Evolutionary conservation across 345 rosid genomes (phyloP).

Genomic region (Hypericum perforatum): DNA sequence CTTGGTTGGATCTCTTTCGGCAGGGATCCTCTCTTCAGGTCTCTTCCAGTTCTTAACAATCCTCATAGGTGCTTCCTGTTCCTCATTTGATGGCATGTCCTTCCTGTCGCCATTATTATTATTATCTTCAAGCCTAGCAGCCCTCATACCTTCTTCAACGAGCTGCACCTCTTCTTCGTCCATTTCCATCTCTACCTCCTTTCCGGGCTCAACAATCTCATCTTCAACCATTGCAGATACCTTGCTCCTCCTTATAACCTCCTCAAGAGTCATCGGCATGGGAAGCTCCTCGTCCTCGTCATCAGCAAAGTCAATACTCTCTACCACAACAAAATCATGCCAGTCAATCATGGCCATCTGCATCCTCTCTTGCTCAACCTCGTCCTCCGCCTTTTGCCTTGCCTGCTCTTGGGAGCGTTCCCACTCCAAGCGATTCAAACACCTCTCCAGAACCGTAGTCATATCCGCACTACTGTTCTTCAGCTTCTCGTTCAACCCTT

Average conservation of each 20-base stretch:
- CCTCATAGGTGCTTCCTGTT: constrained; percentile 73
- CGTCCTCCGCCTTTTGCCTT: constrained; percentile 78
- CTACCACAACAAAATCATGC: constrained; percentile 88
- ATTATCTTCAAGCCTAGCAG: constrained; percentile 52
- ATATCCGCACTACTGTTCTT: constrained; percentile 45
- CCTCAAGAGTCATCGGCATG: constrained; percentile 82
- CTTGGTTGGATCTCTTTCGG: constrained; percentile 74
- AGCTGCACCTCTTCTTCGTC: constrained; percentile 88
- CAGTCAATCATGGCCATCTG: constrained; percentile 94
- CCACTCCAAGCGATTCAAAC: constrained; percentile 84
- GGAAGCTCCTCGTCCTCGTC: constrained; percentile 83
- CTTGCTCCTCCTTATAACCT: constrained; percentile 78
- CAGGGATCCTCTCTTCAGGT: constrained; percentile 75
- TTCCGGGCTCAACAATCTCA: constrained; percentile 66
- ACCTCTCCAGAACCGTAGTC: constrained; percentile 68
- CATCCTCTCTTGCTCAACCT: constrained; percentile 71
- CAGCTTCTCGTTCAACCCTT: constrained; percentile 57
- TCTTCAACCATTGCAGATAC: constrained; percentile 52
- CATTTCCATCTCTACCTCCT: constrained; percentile 93
- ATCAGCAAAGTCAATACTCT: constrained; percentile 75
- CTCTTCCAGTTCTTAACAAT: constrained; percentile 92
- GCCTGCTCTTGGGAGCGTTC: constrained; percentile 78
- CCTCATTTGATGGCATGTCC: constrained; percentile 31
- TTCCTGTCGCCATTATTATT: constrained; percentile 32
- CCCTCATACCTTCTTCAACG: constrained; percentile 82